Conservation (phyloP, 1,139 yeast species). For the Spathaspora sp. region DNA sequence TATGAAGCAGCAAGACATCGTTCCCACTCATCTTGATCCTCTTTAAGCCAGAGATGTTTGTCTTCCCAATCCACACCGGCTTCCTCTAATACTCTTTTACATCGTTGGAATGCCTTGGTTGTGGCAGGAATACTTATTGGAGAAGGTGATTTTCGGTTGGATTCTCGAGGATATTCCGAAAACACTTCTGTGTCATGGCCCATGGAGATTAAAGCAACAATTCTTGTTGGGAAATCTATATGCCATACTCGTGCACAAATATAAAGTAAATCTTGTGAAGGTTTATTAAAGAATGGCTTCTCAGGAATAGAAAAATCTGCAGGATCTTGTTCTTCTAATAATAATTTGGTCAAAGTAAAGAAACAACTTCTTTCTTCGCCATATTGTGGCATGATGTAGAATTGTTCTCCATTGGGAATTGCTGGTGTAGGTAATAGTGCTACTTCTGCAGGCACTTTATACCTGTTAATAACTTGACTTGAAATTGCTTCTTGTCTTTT, state of each 20-base stretch:
- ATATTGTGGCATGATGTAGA: slow-evolving; percentile 40
- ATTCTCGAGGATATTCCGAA: slow-evolving; percentile 26
- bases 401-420: slow-evolving; percentile 34
- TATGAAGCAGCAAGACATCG: slow-evolving; percentile 49
- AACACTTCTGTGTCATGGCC: slow-evolving; percentile 45
- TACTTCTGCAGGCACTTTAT: slow-evolving; percentile 38
- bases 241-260: slow-evolving; percentile 62
- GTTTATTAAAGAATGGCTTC: slow-evolving; percentile 37
- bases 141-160: slow-evolving; percentile 21
- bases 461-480: slow-evolving; percentile 35
- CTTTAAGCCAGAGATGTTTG: slow-evolving; percentile 42
- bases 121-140: slow-evolving; percentile 33
- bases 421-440: slow-evolving; percentile 30
- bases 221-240: slow-evolving; percentile 51
- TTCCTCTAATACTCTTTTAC: slow-evolving; percentile 33
- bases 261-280: slow-evolving; percentile 40
- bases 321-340: slow-evolving; percentile 16
- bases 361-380: slow-evolving; percentile 6
- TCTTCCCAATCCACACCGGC: slow-evolving; percentile 37
- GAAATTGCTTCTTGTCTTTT: slow-evolving; percentile 39
- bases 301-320: slow-evolving; percentile 10
- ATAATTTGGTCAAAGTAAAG: slow-evolving; percentile 7
- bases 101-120: slow-evolving; percentile 26
- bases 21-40: slow-evolving; percentile 55
- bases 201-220: slow-evolving; percentile 53